Evolutionary conservation across 345 rosid genomes (phyloP).

Genomic region (Pistacia integerrima): DNA sequence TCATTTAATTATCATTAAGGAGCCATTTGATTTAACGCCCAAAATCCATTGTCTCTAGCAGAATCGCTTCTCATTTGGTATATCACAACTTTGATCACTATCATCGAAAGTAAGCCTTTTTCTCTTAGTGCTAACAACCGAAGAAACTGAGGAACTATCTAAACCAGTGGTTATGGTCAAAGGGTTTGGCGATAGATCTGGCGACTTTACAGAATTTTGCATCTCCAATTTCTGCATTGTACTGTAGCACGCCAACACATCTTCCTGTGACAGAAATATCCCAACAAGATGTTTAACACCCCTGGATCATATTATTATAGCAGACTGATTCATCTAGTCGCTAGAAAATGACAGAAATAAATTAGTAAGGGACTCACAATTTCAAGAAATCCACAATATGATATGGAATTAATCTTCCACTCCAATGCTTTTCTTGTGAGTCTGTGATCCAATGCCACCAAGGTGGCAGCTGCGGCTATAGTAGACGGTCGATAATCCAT

Average conservation of each 20-base stretch:
- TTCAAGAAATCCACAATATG: slow-evolving; percentile 40
- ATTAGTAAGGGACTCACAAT: slow-evolving; percentile 40
- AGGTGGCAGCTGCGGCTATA: slow-evolving; percentile 55
- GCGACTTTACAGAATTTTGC: slow-evolving; percentile 18
- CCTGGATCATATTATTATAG: neutral
- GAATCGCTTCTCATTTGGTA: slow-evolving; percentile 22
- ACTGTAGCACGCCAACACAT: slow-evolving; percentile 49
- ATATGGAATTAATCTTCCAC: slow-evolving; percentile 33
- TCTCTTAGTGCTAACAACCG: slow-evolving; percentile 33
- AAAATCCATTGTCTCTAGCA: slow-evolving; percentile 5
- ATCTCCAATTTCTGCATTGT: slow-evolving; percentile 39
- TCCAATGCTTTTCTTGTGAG: slow-evolving; percentile 45
- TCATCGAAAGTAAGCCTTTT: slow-evolving; percentile 33
- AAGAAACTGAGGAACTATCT: slow-evolving; percentile 30
- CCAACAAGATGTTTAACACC: neutral
- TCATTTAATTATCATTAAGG: slow-evolving; percentile 4
- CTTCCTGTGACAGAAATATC: slow-evolving; percentile 44
- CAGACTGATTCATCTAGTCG: neutral
- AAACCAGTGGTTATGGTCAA: slow-evolving; percentile 17
- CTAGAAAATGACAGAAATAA: neutral
- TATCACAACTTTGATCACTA: slow-evolving; percentile 18
- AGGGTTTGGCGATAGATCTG: slow-evolving; percentile 20
- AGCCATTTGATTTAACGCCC: neutral
- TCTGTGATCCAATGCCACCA: slow-evolving; percentile 39
- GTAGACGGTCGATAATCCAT: slow-evolving; percentile 50